phyloP scores from a whole-genome alignment of 352 stramenopile genomes.

The Pythium guiyangense region DNA sequence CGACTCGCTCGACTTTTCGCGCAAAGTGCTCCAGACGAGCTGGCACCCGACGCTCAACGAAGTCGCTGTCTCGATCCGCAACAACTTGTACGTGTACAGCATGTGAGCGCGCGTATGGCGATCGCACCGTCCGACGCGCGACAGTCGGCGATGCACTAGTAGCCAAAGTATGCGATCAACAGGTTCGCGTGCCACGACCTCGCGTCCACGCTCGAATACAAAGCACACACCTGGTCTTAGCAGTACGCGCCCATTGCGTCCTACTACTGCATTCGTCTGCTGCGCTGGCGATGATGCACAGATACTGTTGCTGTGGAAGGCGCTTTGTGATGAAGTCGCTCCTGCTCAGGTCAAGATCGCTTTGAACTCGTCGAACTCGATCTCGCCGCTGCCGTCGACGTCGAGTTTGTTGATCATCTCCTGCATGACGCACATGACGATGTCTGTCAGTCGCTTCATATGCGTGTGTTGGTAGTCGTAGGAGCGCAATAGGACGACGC shows the following conservation, averaged over 20 bases:
- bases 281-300: too few species aligned
- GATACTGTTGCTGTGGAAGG: too few species aligned
- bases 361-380: slow-evolving; percentile 97
- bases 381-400: slow-evolving; percentile 92
- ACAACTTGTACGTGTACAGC: slow-evolving; percentile 84
- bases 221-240: too few species aligned
- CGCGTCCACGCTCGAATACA: too few species aligned
- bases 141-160: too few species aligned
- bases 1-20: slow-evolving; percentile 74
- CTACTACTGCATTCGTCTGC: too few species aligned
- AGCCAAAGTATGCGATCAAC: too few species aligned
- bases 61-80: slow-evolving; percentile 76
- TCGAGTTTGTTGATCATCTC: slow-evolving; percentile 97
- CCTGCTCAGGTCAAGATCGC: slow-evolving; percentile 64
- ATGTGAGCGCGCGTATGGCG: slow-evolving; percentile 26
- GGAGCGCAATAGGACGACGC: neutral
- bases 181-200: too few species aligned
- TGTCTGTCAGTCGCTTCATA: neutral
- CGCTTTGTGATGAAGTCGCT: too few species aligned
- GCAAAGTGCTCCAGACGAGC: slow-evolving; percentile 83
- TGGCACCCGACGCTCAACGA: slow-evolving; percentile 81
- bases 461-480: too few species aligned
- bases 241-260: too few species aligned
- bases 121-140: too few species aligned
- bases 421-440: slow-evolving; percentile 8